phyloP scores from a whole-genome alignment of 257 asterid genomes.

The Henckelia pumila region DNA sequence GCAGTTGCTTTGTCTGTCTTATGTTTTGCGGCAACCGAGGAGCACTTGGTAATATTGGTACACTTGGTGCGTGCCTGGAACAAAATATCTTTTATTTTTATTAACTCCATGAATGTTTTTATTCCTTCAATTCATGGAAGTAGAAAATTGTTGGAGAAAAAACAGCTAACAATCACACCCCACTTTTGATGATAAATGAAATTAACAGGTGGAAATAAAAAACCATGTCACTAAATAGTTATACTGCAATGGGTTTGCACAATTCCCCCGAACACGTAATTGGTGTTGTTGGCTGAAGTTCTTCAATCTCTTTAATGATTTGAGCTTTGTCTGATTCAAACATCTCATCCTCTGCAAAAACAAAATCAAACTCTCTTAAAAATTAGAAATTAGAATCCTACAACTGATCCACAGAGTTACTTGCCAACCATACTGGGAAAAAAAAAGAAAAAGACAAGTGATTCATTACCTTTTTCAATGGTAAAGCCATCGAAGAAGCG shows the following conservation, averaged over 20 bases:
- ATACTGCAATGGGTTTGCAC: constrained; percentile 30
- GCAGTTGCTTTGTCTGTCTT: not conserved
- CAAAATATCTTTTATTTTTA: not conserved
- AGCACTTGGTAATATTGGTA: too few species aligned
- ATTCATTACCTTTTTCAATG: constrained; percentile 55
- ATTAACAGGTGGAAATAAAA: not conserved
- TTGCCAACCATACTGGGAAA: not conserved
- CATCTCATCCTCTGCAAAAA: constrained; percentile 69
- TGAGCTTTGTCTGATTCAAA: constrained; percentile 83
- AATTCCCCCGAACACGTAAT: constrained; percentile 50
- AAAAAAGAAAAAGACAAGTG: not conserved
- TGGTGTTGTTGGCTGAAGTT: constrained; percentile 46
- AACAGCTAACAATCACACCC: not conserved
- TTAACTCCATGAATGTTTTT: not conserved
- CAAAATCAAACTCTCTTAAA: not conserved
- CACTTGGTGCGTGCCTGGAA: not conserved
- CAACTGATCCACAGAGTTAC: too few species aligned
- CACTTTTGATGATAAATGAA: too few species aligned
- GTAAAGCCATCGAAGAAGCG: constrained; percentile 59
- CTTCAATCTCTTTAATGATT: constrained; percentile 58
- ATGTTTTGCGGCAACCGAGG: too few species aligned
- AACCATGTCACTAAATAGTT: not conserved
- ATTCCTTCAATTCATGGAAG: not conserved
- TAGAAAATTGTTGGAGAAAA: too few species aligned
- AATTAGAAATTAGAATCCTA: too few species aligned